Evolutionary conservation across 2,329 filamentous ascomycete genomes (phyloP), one percentile per base, ranked within the genome.

Genomic region (Monilinia aucupariae): DNA sequence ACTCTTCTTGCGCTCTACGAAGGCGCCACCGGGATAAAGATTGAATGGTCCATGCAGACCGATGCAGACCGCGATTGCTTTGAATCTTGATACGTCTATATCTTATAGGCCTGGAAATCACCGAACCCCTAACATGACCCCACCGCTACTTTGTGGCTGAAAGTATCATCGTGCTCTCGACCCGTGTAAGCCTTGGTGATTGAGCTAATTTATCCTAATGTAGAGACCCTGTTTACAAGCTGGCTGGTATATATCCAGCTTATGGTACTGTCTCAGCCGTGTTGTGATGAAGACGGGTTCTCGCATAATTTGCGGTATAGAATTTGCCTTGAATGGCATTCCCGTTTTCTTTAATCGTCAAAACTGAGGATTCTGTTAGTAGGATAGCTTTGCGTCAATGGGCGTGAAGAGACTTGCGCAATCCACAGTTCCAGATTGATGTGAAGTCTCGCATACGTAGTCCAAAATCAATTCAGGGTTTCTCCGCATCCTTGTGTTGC

Each of bases 181-280:
- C 53, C 27, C 20, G 22, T 55, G 48, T n/a, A 32, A 32, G 7
- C 12, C 9, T 25, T 4, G 2, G 27, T 45, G 39, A 17, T 32
- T 32, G 27, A 32, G n/a, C 43, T n/a, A 43, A 37, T 34, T 52
- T 32, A 34, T 25, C 54, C n/a, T 8, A 37, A 34, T 34, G 41
- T 25, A 25, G 41, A 20, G 32, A n/a, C n/a, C 54, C 41, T 47
- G 41, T 15, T 58, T 43, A 25, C 20, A 37, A 58, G 15, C 30
- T 32, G 41, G 41, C n/a, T 47, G 13, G 30, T 25, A 47, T 51
- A 7, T 34, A 10, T 34, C 27, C 27, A 56, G 20, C 27, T 25
- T 45, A 32, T 34, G n/a, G 13, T 47, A n/a, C n/a, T 58, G 41
- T 58, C 54, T 58, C 54, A 58, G 54, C 27, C 54, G 34, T 58